phyloP scores from a whole-genome alignment of 2,329 filamentous ascomycete genomes.

The Aspergillus ibericus region DNA sequence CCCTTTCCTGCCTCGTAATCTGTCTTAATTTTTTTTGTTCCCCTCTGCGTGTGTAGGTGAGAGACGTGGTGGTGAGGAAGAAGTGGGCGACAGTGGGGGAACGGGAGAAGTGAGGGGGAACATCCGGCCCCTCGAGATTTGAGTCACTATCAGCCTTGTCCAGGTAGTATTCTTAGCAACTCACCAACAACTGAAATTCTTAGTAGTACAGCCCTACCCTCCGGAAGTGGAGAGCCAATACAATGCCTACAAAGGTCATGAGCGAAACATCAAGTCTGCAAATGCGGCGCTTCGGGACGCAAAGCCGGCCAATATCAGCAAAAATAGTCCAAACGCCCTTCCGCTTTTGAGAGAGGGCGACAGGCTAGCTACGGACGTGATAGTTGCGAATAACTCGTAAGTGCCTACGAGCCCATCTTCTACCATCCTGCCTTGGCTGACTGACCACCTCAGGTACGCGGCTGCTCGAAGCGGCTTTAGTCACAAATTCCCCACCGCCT shows the following conservation, averaged over 20 bases:
- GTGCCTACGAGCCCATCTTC: neutral
- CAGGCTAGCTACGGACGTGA: neutral
- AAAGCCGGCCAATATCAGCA: neutral
- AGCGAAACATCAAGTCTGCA: neutral
- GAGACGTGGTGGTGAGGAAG: too few species aligned
- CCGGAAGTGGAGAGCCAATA: neutral
- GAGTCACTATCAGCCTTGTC: too few species aligned
- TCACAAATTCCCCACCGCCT: neutral
- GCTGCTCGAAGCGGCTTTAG: neutral
- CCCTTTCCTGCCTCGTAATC: too few species aligned
- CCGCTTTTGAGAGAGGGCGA: neutral
- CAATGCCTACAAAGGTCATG: neutral
- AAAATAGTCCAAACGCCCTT: neutral
- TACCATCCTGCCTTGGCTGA: neutral
- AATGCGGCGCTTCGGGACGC: neutral
- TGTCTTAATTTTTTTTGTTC: too few species aligned
- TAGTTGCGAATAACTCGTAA: neutral
- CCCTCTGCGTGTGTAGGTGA: too few species aligned
- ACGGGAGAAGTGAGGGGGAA: too few species aligned
- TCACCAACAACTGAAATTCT: too few species aligned
- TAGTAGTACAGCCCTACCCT: neutral
- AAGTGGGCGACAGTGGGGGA: too few species aligned
- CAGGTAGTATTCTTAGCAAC: too few species aligned
- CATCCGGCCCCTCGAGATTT: too few species aligned
- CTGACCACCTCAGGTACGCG: neutral